These are phyloP conservation scores for Mycena haematopus DNA, from an alignment of 768 basidiomycete species.

Conservation along the genomic window DNA sequence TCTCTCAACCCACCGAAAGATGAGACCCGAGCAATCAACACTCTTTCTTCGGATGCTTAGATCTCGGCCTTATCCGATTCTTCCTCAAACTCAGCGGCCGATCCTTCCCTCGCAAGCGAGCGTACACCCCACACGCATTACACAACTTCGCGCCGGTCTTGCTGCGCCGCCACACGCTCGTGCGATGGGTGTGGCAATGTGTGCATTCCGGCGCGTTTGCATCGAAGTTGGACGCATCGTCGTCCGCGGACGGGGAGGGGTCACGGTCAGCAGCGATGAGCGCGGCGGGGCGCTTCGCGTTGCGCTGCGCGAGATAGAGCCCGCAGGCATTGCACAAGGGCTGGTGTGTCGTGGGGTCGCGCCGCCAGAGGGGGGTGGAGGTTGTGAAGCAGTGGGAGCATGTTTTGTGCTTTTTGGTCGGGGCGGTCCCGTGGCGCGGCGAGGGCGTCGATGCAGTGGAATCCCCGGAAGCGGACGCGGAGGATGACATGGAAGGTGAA, in stretches of 20 bases:
- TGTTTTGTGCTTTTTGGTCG: neutral
- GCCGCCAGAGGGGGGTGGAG: conserved; percentile 21
- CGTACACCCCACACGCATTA: conserved; percentile 2
- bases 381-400: conserved; percentile 18
- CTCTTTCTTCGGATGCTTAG: conserved; percentile 17
- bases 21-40: neutral
- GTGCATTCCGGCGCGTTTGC: neutral
- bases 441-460: neutral
- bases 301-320: conserved; percentile 16
- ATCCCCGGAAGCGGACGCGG: neutral
- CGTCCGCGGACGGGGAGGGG: neutral
- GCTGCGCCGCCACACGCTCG: conserved; percentile 27
- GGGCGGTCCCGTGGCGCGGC: neutral
- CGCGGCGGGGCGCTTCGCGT: conserved; percentile 17
- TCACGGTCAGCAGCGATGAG: conserved; percentile 18
- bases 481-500: neutral
- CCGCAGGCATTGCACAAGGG: conserved; percentile 19
- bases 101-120: conserved; percentile 8
- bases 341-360: conserved; percentile 11
- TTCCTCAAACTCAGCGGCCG: conserved; percentile 13
- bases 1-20: no score
- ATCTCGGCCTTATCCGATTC: conserved; percentile 15
- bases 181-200: neutral
- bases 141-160: conserved; percentile 12
- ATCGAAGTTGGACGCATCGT: neutral